Conservation (phyloP, 208 protist genomes). For the Leishmania turanica region DNA sequence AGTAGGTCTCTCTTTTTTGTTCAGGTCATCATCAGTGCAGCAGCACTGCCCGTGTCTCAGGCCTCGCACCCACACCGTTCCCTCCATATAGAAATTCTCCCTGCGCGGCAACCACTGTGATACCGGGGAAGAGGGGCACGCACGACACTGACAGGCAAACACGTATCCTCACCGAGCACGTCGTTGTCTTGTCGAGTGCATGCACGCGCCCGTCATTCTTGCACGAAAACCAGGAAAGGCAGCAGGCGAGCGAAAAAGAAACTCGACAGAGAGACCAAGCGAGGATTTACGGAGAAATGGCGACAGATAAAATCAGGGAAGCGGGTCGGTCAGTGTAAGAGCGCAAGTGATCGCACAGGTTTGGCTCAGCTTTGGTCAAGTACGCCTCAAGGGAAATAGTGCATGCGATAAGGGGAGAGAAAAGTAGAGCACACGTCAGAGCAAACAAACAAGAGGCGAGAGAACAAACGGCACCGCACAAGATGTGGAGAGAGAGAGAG, state of each 20-base stretch:
- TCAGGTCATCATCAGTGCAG: background rate
- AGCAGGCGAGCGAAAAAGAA: background rate
- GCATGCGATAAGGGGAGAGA: background rate
- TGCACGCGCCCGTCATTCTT: background rate
- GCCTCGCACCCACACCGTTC: background rate
- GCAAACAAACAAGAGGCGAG: background rate
- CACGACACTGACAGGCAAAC: background rate
- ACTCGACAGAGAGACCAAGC: background rate
- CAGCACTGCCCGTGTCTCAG: background rate
- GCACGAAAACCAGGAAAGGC: background rate
- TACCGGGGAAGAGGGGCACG: background rate
- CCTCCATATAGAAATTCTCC: background rate
- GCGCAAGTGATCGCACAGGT: background rate
- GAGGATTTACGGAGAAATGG: background rate
- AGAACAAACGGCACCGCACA: background rate
- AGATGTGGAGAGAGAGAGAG: background rate
- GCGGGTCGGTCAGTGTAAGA: background rate
- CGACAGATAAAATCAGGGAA: background rate
- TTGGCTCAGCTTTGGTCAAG: background rate
- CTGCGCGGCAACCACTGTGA: background rate
- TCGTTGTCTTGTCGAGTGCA: background rate
- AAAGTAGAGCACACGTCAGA: background rate
- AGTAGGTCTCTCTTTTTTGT: background rate
- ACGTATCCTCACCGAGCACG: background rate
- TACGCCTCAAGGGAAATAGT: background rate